Conservation (phyloP, 2,329 filamentous ascomycete genomes). For the Colletotrichum theobromicola region DNA sequence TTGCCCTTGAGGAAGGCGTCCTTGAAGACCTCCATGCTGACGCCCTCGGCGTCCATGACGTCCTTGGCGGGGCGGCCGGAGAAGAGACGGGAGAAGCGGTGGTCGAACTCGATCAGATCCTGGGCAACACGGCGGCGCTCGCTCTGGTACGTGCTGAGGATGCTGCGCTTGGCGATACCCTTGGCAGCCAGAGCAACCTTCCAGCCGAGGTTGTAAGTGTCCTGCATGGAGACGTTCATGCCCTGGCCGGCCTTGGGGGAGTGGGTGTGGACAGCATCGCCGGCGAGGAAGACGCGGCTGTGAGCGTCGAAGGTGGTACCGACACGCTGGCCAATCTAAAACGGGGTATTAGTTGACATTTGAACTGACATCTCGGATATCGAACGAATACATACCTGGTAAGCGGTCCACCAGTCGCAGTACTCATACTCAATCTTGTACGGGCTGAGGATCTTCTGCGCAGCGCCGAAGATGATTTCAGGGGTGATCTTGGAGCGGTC, state of each 20-base stretch:
- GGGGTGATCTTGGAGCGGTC: constrained; percentile 67
- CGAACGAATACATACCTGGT: constrained; percentile 50
- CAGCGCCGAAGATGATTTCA: constrained; percentile 64
- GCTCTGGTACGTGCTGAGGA: constrained; percentile 55
- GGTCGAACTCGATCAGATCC: constrained; percentile 63
- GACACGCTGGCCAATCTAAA: constrained; percentile 70
- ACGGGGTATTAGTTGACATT: constrained; percentile 37
- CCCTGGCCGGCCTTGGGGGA: constrained; percentile 70
- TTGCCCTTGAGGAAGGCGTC: constrained; percentile 64
- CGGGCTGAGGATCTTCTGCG: constrained; percentile 68
- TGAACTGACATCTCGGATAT: accelerated
- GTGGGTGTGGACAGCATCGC: constrained; percentile 66
- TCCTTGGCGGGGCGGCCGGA: constrained; percentile 63
- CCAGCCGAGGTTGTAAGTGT: constrained; percentile 64
- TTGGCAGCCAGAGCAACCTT: constrained; percentile 55
- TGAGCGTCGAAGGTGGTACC: constrained; percentile 60
- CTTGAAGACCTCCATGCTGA: constrained; percentile 69
- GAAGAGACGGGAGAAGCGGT: constrained; percentile 61
- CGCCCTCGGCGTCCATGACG: constrained; percentile 63
- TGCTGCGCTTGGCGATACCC: constrained; percentile 42
- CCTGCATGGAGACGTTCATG: constrained; percentile 77
- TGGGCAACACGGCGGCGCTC: constrained; percentile 66
- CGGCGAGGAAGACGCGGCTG: constrained; percentile 71
- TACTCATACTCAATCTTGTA: constrained; percentile 69
- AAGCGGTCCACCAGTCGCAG: constrained; percentile 71